phyloP scores from a whole-genome alignment of 768 basidiomycete species.

The Tricholoma sp. region DNA sequence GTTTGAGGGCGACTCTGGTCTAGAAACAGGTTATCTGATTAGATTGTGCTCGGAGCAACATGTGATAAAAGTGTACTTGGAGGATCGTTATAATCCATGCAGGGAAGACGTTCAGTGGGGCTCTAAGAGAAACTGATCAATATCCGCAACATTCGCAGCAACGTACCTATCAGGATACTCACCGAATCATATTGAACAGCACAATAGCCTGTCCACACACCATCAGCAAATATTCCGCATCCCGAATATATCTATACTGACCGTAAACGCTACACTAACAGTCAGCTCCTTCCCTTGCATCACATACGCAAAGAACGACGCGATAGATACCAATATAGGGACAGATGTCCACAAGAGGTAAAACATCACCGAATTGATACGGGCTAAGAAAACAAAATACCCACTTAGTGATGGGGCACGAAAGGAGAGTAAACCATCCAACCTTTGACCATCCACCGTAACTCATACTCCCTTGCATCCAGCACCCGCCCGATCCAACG shows the following conservation, averaged over 20 bases:
- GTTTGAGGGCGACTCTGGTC: conserved; percentile 59
- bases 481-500: conserved; percentile 65
- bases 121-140: conserved; percentile 23
- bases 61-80: conserved; percentile 32
- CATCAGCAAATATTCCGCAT: background rate
- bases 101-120: conserved; percentile 77
- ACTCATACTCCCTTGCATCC: conserved; percentile 62
- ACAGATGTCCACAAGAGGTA: conserved; percentile 66
- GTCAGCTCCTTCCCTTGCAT: conserved; percentile 69
- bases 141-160: background rate
- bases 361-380: conserved; percentile 70
- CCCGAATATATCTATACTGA: conserved; percentile 26
- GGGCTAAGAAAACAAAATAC: conserved; percentile 33
- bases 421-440: conserved; percentile 1
- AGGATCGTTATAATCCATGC: conserved; percentile 74
- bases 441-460: conserved; percentile 74
- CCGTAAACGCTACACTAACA: conserved; percentile 79
- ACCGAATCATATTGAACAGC: conserved; percentile 81
- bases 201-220: conserved; percentile 63
- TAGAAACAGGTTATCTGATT: conserved; percentile 17
- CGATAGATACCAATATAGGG: conserved; percentile 74
- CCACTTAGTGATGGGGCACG: background rate
- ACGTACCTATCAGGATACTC: conserved; percentile 7
- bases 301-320: conserved; percentile 73
- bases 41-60: background rate